These are phyloP conservation scores for Phytopythium cucurbitacearum DNA, from an alignment of 352 stramenopile species.

Conservation along the genomic window DNA sequence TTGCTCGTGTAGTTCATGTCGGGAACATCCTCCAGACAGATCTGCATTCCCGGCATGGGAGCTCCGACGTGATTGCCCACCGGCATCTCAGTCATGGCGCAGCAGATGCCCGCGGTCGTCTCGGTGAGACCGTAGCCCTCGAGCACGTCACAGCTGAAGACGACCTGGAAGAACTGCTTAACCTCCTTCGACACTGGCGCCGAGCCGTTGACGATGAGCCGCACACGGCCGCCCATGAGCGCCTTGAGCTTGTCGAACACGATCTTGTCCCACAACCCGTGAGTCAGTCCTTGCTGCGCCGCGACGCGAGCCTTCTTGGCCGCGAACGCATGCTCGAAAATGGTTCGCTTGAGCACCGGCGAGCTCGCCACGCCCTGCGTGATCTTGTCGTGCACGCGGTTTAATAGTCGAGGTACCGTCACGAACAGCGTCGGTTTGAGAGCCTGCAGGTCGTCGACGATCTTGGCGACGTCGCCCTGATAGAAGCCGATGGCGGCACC, in stretches of 20 bases:
- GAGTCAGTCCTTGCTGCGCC: slow-evolving; percentile 25
- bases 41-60: slow-evolving; percentile 81
- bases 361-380: slow-evolving; percentile 60
- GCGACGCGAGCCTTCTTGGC: slow-evolving; percentile 54
- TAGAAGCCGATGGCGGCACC: slow-evolving; percentile 69
- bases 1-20: slow-evolving; percentile 95
- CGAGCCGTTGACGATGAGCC: slow-evolving; percentile 91
- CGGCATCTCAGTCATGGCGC: slow-evolving; percentile 54
- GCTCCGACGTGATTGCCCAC: slow-evolving; percentile 90
- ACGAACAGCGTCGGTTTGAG: slow-evolving; percentile 92
- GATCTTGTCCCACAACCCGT: slow-evolving; percentile 92
- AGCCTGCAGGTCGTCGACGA: slow-evolving; percentile 94
- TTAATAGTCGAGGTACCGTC: slow-evolving; percentile 93
- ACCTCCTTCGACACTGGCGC: slow-evolving; percentile 90
- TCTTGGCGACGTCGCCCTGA: slow-evolving; percentile 84
- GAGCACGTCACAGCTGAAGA: slow-evolving; percentile 90
- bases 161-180: slow-evolving; percentile 95
- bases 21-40: slow-evolving; percentile 93
- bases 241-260: slow-evolving; percentile 95
- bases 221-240: slow-evolving; percentile 87
- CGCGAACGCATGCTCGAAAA: slow-evolving; percentile 63
- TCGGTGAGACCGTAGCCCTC: slow-evolving; percentile 97
- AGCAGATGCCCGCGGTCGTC: slow-evolving; percentile 79
- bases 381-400: slow-evolving; percentile 97
- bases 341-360: slow-evolving; percentile 54